Evolutionary conservation across 2,329 filamentous ascomycete species (phyloP).

Genomic region (Penicillium sp.): DNA sequence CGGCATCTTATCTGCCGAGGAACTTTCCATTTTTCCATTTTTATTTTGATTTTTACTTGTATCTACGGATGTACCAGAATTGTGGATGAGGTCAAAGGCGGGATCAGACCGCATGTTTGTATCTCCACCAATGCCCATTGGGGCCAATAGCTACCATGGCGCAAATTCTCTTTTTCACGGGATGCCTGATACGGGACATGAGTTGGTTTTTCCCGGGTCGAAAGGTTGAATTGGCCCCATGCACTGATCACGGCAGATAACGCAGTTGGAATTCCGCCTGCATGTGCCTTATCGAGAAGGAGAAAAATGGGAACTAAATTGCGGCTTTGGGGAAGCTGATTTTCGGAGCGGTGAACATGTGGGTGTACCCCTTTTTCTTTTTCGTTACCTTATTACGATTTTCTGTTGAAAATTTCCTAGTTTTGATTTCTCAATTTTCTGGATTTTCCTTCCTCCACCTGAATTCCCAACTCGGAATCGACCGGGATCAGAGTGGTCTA

Average conservation of each 20-base stretch:
- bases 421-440: too few species aligned
- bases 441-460: neutral
- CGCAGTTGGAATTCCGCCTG: conserved; percentile 18
- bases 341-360: neutral
- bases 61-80: too few species aligned
- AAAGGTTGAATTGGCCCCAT: neutral
- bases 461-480: conserved; percentile 4
- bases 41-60: too few species aligned
- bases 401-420: neutral
- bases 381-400: too few species aligned
- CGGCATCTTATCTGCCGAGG: conserved; percentile 1
- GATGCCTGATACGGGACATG: neutral
- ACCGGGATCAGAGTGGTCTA: conserved; percentile 6
- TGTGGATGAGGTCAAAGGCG: too few species aligned
- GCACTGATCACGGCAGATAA: conserved; percentile 20
- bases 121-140: conserved; percentile 9
- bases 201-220: too few species aligned
- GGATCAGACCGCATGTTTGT: conserved; percentile 14
- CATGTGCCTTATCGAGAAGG: conserved; percentile 18
- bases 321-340: neutral
- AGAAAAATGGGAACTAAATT: neutral
- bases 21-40: too few species aligned
- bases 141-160: too few species aligned
- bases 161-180: neutral
- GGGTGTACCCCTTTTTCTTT: neutral